These are phyloP conservation scores for Wallacemonas rigidus DNA, from an alignment of 208 protist species.

Conservation along the genomic window DNA sequence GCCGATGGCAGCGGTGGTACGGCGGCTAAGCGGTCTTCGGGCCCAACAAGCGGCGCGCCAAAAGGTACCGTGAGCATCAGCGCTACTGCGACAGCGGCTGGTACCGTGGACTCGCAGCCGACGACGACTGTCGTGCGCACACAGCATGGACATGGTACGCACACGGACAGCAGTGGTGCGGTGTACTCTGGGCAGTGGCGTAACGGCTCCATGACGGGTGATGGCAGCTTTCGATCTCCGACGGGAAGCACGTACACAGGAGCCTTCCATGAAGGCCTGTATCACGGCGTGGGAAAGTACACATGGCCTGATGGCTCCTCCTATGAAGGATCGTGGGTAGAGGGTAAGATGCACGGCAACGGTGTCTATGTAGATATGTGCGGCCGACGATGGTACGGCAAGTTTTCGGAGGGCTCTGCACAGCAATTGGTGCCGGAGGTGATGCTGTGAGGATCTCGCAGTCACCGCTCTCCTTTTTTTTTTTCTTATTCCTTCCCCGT, in stretches of 20 bases:
- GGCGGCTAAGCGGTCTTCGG: not conserved
- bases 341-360: constrained; percentile 83
- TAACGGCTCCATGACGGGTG: constrained; percentile 72
- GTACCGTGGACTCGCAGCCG: not conserved
- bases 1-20: constrained; percentile 17
- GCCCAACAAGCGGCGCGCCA: not conserved
- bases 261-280: constrained; percentile 53
- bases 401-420: constrained; percentile 60
- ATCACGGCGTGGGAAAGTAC: constrained; percentile 74
- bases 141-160: constrained; percentile 32
- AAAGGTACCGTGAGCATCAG: constrained; percentile 3
- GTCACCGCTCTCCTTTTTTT: not conserved
- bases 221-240: constrained; percentile 52
- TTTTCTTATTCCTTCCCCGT: not conserved
- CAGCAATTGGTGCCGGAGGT: constrained; percentile 56
- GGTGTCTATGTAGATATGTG: constrained; percentile 75
- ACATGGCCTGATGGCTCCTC: constrained; percentile 87
- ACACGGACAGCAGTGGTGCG: constrained; percentile 60
- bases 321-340: constrained; percentile 86
- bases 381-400: constrained; percentile 77
- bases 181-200: constrained; percentile 86
- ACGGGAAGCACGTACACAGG: constrained; percentile 67
- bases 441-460: constrained; percentile 29
- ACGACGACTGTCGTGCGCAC: constrained; percentile 7
- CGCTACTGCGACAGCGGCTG: not conserved